A percentile compares a stretch with the other conserved stretches of the same genome.
These are phyloP conservation scores for Phytophthora citrophthora DNA, from an alignment of 352 stramenopile species.

Conservation along the genomic window DNA sequence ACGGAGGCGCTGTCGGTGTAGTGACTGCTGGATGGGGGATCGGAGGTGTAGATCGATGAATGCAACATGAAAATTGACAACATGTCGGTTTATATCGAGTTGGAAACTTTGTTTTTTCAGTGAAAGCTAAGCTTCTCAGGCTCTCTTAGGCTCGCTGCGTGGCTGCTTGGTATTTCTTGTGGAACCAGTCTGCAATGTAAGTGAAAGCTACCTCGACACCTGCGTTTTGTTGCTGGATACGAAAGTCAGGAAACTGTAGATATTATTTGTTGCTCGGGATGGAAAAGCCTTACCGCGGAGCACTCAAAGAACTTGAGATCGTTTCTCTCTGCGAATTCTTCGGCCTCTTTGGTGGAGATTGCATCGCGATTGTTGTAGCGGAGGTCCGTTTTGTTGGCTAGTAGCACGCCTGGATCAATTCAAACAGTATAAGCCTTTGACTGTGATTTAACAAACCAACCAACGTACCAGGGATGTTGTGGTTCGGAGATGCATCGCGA, in stretches of 20 bases:
- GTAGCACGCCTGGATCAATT: constrained; percentile 51
- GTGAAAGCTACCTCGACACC: constrained; percentile 77
- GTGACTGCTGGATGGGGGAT: not conserved
- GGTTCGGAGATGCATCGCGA: constrained; percentile 69
- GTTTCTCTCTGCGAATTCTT: constrained; percentile 75
- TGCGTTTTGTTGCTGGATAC: constrained; percentile 69
- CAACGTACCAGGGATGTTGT: constrained; percentile 67
- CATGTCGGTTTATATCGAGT: too few relatives aligned
- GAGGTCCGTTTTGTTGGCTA: constrained; percentile 84
- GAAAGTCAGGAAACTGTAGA: constrained; percentile 4
- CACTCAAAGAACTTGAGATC: constrained; percentile 87
- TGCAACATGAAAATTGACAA: constrained; percentile 5
- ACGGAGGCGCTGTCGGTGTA: constrained; percentile 52
- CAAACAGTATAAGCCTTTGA: not conserved
- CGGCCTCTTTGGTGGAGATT: constrained; percentile 70
- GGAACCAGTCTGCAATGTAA: constrained; percentile 85
- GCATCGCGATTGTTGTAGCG: constrained; percentile 81
- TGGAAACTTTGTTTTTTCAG: too few relatives aligned
- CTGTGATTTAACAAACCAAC: not conserved
- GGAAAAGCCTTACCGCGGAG: constrained; percentile 53
- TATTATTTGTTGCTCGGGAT: not conserved
- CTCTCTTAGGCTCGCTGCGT: constrained; percentile 53
- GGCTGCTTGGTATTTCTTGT: constrained; percentile 84
- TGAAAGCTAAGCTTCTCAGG: too few relatives aligned
- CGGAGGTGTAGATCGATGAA: constrained; percentile 2